These are phyloP conservation scores for Pontederia crassipes DNA, from an alignment of 176 grass and related monocot species.

Conservation along the genomic window DNA sequence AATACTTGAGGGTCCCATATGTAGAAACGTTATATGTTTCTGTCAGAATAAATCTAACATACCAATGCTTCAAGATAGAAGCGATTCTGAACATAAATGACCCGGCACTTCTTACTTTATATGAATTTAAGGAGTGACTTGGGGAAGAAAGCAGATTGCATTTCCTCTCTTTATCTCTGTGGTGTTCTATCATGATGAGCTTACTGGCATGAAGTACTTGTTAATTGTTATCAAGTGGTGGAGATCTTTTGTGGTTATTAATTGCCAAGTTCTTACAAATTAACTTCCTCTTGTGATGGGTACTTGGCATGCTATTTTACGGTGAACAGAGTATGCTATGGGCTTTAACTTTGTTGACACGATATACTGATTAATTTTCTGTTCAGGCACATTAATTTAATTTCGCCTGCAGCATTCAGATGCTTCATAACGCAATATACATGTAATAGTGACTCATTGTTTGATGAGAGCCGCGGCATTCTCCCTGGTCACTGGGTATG, in stretches of 20 bases:
- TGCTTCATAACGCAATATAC: too few relatives aligned
- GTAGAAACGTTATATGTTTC: too few relatives aligned
- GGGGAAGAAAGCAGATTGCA: conserved; percentile 4
- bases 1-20: too few relatives aligned
- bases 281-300: background rate
- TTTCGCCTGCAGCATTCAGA: background rate
- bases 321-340: background rate
- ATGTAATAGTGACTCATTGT: too few relatives aligned
- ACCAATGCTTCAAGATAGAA: background rate
- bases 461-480: too few relatives aligned
- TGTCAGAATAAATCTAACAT: background rate
- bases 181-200: conserved; percentile 6
- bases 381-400: conserved; percentile 2
- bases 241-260: background rate
- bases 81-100: background rate
- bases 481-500: too few relatives aligned
- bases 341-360: too few relatives aligned
- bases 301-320: background rate
- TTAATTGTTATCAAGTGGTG: conserved; percentile 13
- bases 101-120: background rate
- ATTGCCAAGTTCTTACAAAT: background rate
- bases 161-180: conserved; percentile 12
- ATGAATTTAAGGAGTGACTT: background rate
- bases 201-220: conserved; percentile 6
- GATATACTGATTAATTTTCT: background rate